Evolutionary conservation across 768 basidiomycete genomes (phyloP).

Genomic region (Chlorophyllum brunneum): DNA sequence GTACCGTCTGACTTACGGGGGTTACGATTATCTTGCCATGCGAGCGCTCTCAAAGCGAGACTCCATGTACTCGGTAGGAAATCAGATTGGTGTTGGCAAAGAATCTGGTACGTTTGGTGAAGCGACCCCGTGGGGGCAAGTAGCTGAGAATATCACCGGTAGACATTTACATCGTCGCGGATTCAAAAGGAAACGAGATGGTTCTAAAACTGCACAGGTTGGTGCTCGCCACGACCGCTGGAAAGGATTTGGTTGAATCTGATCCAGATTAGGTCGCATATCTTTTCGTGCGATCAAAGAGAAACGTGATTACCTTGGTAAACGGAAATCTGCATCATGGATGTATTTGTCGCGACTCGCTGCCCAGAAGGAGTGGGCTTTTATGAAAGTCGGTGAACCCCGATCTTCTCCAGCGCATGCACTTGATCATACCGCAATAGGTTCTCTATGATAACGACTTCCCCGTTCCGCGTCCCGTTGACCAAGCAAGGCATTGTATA

Average conservation of each 20-base stretch:
- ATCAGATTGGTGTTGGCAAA: constrained; percentile 98
- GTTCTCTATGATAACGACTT: constrained; percentile 89
- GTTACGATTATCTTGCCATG: constrained; percentile 96
- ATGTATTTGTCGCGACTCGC: constrained; percentile 98
- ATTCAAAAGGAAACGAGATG: constrained; percentile 79
- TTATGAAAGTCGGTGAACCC: constrained; percentile 77
- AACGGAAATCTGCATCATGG: constrained; percentile 95
- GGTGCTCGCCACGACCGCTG: constrained; percentile 12
- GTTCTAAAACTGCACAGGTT: constrained; percentile 94
- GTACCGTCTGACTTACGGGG: constrained; percentile 95
- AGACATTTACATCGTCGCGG: constrained; percentile 92
- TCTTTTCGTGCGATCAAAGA: constrained; percentile 96
- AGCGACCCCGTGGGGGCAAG: not conserved
- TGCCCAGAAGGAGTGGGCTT: constrained; percentile 97
- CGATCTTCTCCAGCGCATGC: not conserved
- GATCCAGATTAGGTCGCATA: constrained; percentile 83
- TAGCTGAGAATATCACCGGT: not conserved
- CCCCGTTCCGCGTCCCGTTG: constrained; percentile 90
- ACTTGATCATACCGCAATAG: constrained; percentile 33
- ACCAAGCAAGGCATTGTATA: constrained; percentile 92
- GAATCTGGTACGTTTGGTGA: constrained; percentile 69
- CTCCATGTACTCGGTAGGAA: constrained; percentile 87
- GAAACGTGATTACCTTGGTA: constrained; percentile 95
- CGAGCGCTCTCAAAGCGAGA: constrained; percentile 89
- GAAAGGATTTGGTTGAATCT: not conserved